Evolutionary conservation across 1,284 basidiomycete genomes (phyloP), one percentile per base, ranked within the genome.

Genomic region (Ganoderma sinense): DNA sequence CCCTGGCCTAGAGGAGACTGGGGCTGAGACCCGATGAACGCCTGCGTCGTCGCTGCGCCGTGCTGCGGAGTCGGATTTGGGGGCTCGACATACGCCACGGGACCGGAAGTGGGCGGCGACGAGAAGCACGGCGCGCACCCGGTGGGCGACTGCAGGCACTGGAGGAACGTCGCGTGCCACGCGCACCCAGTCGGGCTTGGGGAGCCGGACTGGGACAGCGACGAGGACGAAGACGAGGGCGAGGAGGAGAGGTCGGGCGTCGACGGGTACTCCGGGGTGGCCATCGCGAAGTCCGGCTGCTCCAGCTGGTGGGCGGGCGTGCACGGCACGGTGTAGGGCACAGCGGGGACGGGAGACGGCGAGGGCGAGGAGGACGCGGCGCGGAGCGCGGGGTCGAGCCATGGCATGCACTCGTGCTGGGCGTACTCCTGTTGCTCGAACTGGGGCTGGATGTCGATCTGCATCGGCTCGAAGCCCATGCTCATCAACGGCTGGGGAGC

Each of bases 121-220:
- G 26, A 31, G 23, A 62, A 65, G 64, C 66, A 66, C 33, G 66
- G 64, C 39, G 71, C 67, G 40, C 71, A 73, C 43, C 65, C 67
- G 10, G 59, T 61, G 29, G 67, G 55, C 6, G 64, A 68, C 26
- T 62, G 69, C n/a, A 75, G 71, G 53, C 74, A 75, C 71, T 75
- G 69, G 20, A 76, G 65, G 69, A 76, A 73, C 62, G 64, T 73
- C 63, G 60, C 69, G 69, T 76, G 75, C 68, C 67, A 66, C 66
- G 72, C 68, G 62, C 74, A 75, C n/a, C 75, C 75, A 16, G 73
- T 71, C 59, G 65, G 69, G 45, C 55, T 67, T n/a, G 56, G n/a
- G 33, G 56, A 33, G 29, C 55, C 55, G 6, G 36, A 10, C 16
- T 18, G 1, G 29, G 53, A 64, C 23, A 60, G 16, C 5, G 62